Percentiles rank a stretch among this genome's conserved stretches.
These are phyloP conservation scores for Puccinia polysora DNA, from an alignment of 1,284 basidiomycete species.

Conservation along the genomic window DNA sequence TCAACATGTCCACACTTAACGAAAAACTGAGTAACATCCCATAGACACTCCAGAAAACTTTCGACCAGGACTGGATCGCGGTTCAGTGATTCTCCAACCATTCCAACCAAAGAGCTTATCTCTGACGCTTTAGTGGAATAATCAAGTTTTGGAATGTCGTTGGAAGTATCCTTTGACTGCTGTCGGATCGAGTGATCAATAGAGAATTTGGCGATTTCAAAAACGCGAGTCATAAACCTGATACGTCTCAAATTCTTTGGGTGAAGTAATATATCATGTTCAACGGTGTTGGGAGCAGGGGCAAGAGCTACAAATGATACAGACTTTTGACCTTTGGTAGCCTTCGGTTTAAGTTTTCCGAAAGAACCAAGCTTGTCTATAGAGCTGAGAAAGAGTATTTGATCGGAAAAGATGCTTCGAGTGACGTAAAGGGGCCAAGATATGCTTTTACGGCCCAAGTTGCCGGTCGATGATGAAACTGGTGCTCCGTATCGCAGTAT, in stretches of 20 bases:
- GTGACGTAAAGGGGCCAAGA: slow-evolving; percentile 31
- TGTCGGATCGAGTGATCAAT: background rate
- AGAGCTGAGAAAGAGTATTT: slow-evolving; percentile 7
- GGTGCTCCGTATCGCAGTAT: slow-evolving; percentile 15
- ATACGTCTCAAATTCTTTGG: background rate
- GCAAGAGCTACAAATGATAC: slow-evolving; percentile 16
- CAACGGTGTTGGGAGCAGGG: background rate
- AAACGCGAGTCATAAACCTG: slow-evolving; percentile 28
- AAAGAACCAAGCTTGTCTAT: slow-evolving; percentile 14
- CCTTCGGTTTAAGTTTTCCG: background rate
- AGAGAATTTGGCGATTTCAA: slow-evolving; percentile 11
- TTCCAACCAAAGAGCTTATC: slow-evolving; percentile 7
- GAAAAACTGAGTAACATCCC: slow-evolving; percentile 7
- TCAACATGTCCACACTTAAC: slow-evolving; percentile 1
- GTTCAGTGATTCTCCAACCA: slow-evolving; percentile 12
- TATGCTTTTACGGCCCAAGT: background rate
- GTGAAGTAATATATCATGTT: background rate
- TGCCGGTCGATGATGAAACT: background rate
- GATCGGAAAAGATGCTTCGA: slow-evolving; percentile 28
- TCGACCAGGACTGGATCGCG: slow-evolving; percentile 1
- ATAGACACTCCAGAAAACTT: slow-evolving; percentile 20
- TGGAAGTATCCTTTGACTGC: background rate
- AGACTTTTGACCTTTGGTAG: slow-evolving; percentile 17
- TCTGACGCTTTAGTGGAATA: slow-evolving; percentile 6
- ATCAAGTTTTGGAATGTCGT: slow-evolving; percentile 4